Evolutionary conservation across 2,329 filamentous ascomycete genomes (phyloP).

Genomic region (Sporothrix dimorphospora): DNA sequence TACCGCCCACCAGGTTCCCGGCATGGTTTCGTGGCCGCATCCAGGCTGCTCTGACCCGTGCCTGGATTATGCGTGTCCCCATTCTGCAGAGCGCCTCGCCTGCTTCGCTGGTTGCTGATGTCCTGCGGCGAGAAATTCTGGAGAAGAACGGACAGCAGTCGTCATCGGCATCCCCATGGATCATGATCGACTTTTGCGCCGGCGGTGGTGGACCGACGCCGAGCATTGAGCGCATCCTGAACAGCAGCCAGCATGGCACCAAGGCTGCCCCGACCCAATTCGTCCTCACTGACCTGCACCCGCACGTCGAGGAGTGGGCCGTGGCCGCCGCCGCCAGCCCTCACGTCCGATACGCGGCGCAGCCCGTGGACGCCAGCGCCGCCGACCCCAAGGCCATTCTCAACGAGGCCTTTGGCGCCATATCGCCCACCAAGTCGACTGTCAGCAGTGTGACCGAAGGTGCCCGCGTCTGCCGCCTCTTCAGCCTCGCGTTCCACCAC

Average conservation of each 20-base stretch:
- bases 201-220: conserved; percentile 74
- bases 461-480: conserved; percentile 62
- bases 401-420: conserved; percentile 29
- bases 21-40: conserved; percentile 65
- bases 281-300: conserved; percentile 68
- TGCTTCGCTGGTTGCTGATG: conserved; percentile 61
- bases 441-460: too few relatives aligned
- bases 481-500: conserved; percentile 77
- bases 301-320: conserved; percentile 64
- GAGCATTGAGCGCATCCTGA: conserved; percentile 62
- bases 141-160: not conserved
- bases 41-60: conserved; percentile 65
- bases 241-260: conserved; percentile 40
- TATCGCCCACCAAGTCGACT: not conserved
- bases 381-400: conserved; percentile 56
- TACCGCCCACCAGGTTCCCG: conserved; percentile 59
- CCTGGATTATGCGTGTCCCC: conserved; percentile 65
- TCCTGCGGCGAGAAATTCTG: conserved; percentile 46
- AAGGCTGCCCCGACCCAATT: conserved; percentile 47
- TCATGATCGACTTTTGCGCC: conserved; percentile 75
- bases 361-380: conserved; percentile 66
- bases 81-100: conserved; percentile 60
- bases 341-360: conserved; percentile 61
- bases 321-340: conserved; percentile 54
- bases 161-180: conserved; percentile 54